Conservation (phyloP, 2,329 filamentous ascomycete species). For the Bipolaris sorokiniana region DNA sequence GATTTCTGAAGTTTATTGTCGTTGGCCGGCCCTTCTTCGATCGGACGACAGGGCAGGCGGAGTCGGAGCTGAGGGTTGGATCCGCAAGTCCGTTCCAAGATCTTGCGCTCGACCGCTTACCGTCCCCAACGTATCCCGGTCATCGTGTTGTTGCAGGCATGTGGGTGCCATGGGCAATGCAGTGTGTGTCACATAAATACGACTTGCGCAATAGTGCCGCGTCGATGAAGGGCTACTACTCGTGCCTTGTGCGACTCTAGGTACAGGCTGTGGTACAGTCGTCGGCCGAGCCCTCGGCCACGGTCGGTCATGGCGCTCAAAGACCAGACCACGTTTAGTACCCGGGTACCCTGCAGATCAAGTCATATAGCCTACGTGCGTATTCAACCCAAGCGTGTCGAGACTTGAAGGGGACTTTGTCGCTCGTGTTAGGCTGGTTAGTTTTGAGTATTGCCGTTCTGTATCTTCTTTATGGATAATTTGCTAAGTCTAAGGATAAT, state of each 20-base stretch:
- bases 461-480: neutral
- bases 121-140: neutral
- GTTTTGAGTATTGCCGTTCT: neutral
- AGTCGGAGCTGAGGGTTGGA: neutral
- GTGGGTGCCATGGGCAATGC: neutral
- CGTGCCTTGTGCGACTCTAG: neutral
- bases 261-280: neutral
- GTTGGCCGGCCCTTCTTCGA: neutral
- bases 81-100: neutral
- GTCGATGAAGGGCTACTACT: neutral
- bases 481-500: too few species aligned
- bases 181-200: neutral
- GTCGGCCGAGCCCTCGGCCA: slow-evolving; percentile 5
- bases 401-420: neutral
- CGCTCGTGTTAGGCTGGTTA: neutral
- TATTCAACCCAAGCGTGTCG: neutral
- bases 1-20: neutral
- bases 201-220: neutral
- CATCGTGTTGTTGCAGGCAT: neutral
- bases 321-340: slow-evolving; percentile 7
- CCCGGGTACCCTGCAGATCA: slow-evolving; percentile 10
- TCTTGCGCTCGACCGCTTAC: neutral
- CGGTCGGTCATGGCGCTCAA: neutral
- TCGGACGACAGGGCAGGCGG: neutral
- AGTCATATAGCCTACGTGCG: neutral